These are phyloP conservation scores for Glycine soja DNA, from an alignment of 306 rosid genomes.

Conservation along the genomic window DNA sequence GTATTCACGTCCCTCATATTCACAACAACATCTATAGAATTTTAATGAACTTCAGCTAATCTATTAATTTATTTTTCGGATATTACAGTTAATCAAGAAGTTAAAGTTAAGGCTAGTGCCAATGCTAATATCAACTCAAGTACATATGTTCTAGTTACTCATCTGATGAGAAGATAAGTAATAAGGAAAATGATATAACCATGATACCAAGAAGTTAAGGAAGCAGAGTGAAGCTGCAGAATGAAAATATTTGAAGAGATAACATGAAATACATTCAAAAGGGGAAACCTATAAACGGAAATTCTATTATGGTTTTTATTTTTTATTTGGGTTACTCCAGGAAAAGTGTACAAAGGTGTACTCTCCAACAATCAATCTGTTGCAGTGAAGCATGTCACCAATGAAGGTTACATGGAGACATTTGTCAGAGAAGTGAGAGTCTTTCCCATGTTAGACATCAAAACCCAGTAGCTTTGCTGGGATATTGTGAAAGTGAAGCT, in stretches of 20 bases:
- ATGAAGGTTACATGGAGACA: slow-evolving; percentile 65
- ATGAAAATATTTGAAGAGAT: neutral
- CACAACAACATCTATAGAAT: too few relatives aligned
- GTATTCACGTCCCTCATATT: too few relatives aligned
- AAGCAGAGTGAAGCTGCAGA: neutral
- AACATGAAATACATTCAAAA: slow-evolving; percentile 17
- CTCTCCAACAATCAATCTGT: slow-evolving; percentile 62
- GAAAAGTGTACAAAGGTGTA: slow-evolving; percentile 66
- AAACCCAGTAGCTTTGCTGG: slow-evolving; percentile 62
- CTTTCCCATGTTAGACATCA: slow-evolving; percentile 68
- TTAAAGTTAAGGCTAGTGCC: slow-evolving; percentile 19
- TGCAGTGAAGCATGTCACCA: slow-evolving; percentile 69
- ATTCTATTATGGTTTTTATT: neutral
- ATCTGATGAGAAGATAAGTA: neutral
- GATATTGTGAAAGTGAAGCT: slow-evolving; percentile 56
- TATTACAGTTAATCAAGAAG: slow-evolving; percentile 42
- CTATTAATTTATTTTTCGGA: slow-evolving; percentile 5
- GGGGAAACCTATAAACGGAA: neutral
- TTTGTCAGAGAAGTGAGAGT: slow-evolving; percentile 68
- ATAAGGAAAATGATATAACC: slow-evolving; percentile 1
- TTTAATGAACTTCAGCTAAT: slow-evolving; percentile 11
- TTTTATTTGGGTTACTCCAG: slow-evolving; percentile 41
- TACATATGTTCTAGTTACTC: too few relatives aligned
- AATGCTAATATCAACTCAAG: slow-evolving; percentile 31
- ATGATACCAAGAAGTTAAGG: neutral